phyloP scores from a whole-genome alignment of 2,329 filamentous ascomycete genomes.

The Trichophyton benhamiae region DNA sequence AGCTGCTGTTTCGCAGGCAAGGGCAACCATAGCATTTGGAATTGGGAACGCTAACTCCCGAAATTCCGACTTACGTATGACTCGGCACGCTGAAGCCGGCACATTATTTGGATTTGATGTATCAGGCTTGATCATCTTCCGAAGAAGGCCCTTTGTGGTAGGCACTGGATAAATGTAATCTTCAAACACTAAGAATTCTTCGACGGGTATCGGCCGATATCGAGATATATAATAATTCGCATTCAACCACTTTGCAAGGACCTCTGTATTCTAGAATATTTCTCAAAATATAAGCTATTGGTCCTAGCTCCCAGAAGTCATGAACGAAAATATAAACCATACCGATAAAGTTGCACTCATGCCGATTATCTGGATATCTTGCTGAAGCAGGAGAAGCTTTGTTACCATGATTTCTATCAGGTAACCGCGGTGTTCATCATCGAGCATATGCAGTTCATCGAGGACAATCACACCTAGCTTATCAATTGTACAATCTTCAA shows the following conservation, averaged over 20 bases:
- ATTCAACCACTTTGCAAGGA: slow-evolving; percentile 57
- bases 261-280: slow-evolving; percentile 50
- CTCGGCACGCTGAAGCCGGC: slow-evolving; percentile 25
- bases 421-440: slow-evolving; percentile 64
- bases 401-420: slow-evolving; percentile 62
- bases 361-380: slow-evolving; percentile 57
- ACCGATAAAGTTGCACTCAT: slow-evolving; percentile 72
- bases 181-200: slow-evolving; percentile 62
- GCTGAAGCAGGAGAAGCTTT: slow-evolving; percentile 56
- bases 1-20: slow-evolving; percentile 56
- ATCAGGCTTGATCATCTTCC: slow-evolving; percentile 43
- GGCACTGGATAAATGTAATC: slow-evolving; percentile 53
- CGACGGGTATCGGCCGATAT: slow-evolving; percentile 62
- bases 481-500: slow-evolving; percentile 56
- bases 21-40: slow-evolving; percentile 56
- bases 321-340: slow-evolving; percentile 17
- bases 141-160: slow-evolving; percentile 46
- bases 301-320: neutral
- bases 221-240: slow-evolving; percentile 60
- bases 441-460: slow-evolving; percentile 72
- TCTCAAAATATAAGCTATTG: neutral
- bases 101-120: slow-evolving; percentile 21
- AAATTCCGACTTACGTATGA: slow-evolving; percentile 45
- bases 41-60: slow-evolving; percentile 54
- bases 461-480: slow-evolving; percentile 55